Conservation (phyloP, 768 basidiomycete genomes). For the Postia placenta region DNA sequence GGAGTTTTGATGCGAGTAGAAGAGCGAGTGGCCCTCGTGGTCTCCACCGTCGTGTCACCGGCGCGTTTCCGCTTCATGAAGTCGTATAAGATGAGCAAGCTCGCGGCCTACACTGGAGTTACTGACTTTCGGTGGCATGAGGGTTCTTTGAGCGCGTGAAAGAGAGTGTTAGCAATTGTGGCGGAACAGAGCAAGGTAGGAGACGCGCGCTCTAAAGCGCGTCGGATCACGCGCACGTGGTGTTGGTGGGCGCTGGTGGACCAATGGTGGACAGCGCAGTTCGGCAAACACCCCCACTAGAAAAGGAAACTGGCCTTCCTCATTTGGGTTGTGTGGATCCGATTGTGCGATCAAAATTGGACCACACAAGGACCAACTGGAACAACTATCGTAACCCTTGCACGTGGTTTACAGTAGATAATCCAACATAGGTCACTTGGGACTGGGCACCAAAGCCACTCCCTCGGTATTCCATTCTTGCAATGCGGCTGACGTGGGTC, state of each 20-base stretch:
- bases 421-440: too few species aligned
- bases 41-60: slow-evolving; percentile 9
- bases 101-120: too few species aligned
- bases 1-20: slow-evolving; percentile 14
- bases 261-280: too few species aligned
- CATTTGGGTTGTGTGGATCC: not conserved
- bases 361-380: too few species aligned
- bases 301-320: not conserved
- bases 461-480: too few species aligned
- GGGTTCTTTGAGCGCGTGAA: not conserved
- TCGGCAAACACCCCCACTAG: not conserved
- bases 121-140: slow-evolving; percentile 22
- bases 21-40: slow-evolving; percentile 13
- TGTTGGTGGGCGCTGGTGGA: not conserved
- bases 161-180: not conserved
- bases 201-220: not conserved
- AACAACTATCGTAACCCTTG: too few species aligned
- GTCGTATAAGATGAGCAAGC: not conserved
- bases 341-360: too few species aligned
- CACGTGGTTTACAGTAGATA: too few species aligned
- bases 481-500: too few species aligned
- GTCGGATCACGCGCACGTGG: not conserved
- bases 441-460: too few species aligned
- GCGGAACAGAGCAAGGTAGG: not conserved
- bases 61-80: slow-evolving; percentile 46